Evolutionary conservation across 2,329 filamentous ascomycete genomes (phyloP).

Genomic region (Xylariaceae sp.): DNA sequence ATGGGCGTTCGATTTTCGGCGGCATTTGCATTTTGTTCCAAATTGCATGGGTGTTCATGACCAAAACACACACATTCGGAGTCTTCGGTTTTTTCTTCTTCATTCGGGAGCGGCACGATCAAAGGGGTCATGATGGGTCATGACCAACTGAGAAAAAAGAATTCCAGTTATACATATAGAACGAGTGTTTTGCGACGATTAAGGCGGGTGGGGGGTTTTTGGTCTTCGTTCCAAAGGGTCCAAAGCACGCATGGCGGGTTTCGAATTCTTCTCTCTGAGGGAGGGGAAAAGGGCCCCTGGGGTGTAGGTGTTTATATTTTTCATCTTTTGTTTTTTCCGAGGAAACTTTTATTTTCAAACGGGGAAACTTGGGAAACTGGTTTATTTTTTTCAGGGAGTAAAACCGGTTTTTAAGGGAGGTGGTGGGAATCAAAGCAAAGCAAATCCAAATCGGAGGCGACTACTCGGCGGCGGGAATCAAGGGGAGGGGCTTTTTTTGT

Average conservation of each 20-base stretch:
- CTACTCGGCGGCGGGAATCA: too few relatives aligned
- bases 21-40: conserved; percentile 42
- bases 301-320: conserved; percentile 21
- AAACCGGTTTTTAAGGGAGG: background rate
- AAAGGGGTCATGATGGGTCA: conserved; percentile 46
- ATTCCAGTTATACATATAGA: conserved; percentile 46
- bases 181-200: conserved; percentile 38
- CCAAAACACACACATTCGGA: conserved; percentile 37
- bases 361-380: too few relatives aligned
- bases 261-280: conserved; percentile 19
- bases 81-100: conserved; percentile 38
- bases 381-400: conserved; percentile 26
- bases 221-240: conserved; percentile 20
- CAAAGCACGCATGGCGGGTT: conserved; percentile 27
- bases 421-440: too few relatives aligned
- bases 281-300: conserved; percentile 7
- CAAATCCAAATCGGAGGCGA: too few relatives aligned
- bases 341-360: conserved; percentile 3
- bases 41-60: conserved; percentile 45
- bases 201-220: conserved; percentile 36
- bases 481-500: too few relatives aligned
- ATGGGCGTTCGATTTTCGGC: conserved; percentile 39
- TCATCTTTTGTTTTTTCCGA: background rate
- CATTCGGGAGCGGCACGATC: conserved; percentile 39
- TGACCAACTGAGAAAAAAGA: conserved; percentile 41